phyloP scores from a whole-genome alignment of 1,139 yeast species.

The Suzukiozyma palmioleophila region DNA sequence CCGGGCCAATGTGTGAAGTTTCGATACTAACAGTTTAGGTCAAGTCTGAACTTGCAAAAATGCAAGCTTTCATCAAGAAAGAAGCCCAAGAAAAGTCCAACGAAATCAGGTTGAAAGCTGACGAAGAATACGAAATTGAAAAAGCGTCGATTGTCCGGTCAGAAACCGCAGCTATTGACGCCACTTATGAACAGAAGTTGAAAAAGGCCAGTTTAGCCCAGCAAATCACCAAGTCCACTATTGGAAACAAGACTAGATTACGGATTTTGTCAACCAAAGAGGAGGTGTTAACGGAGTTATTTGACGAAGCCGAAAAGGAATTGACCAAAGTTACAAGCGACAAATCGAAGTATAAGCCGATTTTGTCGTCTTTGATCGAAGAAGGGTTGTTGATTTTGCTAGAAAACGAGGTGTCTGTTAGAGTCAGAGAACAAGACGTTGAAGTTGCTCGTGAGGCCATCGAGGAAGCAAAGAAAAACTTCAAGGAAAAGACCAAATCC shows the following conservation, averaged over 20 bases:
- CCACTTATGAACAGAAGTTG: conserved; percentile 72
- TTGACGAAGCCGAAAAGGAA: conserved; percentile 62
- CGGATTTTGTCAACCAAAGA: conserved; percentile 86
- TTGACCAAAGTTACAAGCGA: conserved; percentile 50
- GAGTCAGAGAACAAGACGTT: conserved; percentile 68
- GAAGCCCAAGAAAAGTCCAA: conserved; percentile 99
- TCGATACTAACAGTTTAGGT: conserved; percentile 46
- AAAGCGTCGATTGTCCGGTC: conserved; percentile 91
- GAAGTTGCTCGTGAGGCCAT: conserved; percentile 59
- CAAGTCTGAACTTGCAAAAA: conserved; percentile 90
- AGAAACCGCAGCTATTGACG: conserved; percentile 86
- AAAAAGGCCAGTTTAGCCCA: conserved; percentile 91
- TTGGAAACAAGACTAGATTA: conserved; percentile 91
- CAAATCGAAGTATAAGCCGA: conserved; percentile 56
- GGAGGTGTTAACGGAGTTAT: conserved; percentile 68
- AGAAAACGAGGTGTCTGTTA: conserved; percentile 62
- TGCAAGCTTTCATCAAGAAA: conserved; percentile 98
- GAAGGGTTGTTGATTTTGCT: conserved; percentile 76
- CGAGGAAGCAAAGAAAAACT: conserved; percentile 58
- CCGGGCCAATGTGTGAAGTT: no score
- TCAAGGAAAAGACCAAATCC: conserved; percentile 53
- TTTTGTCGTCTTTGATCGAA: conserved; percentile 73
- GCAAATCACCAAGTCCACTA: conserved; percentile 92
- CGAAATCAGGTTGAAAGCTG: conserved; percentile 92
- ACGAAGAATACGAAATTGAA: conserved; percentile 97